Evolutionary conservation across 495 filamentous ascomycete genomes (phyloP).

Genomic region (Podospora australis): DNA sequence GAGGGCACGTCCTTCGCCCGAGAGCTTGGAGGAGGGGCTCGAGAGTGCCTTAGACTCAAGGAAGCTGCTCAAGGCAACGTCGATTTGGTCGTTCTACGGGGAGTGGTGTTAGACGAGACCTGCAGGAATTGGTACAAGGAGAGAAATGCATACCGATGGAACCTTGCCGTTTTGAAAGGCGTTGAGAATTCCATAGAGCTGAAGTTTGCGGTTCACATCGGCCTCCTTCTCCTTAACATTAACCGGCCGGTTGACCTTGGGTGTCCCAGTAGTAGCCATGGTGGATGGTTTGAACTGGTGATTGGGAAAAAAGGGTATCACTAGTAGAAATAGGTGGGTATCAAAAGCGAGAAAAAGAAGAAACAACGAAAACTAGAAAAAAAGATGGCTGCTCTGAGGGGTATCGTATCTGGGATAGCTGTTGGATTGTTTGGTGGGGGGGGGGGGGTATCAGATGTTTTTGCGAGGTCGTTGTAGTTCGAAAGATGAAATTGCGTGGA

Average conservation of each 20-base stretch:
- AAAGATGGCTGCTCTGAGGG: too few species aligned
- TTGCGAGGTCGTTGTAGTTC: not conserved
- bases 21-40: constrained; percentile 71
- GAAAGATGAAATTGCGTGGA: not conserved
- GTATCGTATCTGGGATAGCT: too few species aligned
- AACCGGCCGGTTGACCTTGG: constrained; percentile 58
- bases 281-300: constrained; percentile 6
- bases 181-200: constrained; percentile 84
- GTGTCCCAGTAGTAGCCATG: constrained; percentile 18
- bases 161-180: constrained; percentile 88
- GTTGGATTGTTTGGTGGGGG: not conserved
- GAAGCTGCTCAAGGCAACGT: constrained; percentile 83
- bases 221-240: constrained; percentile 53
- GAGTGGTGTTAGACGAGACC: constrained; percentile 17
- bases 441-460: constrained; percentile 9
- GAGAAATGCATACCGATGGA: constrained; percentile 65
- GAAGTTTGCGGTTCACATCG: constrained; percentile 89
- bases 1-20: constrained; percentile 69
- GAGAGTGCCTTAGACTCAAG: constrained; percentile 59
- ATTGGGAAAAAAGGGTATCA: constrained; percentile 9
- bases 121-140: not conserved
- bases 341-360: constrained; percentile 10
- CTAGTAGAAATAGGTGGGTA: constrained; percentile 10
- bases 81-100: constrained; percentile 82
- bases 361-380: not conserved